These are phyloP conservation scores for Hanseniaspora hatyaiensis DNA, from an alignment of 805 yeast species.

Conservation along the genomic window DNA sequence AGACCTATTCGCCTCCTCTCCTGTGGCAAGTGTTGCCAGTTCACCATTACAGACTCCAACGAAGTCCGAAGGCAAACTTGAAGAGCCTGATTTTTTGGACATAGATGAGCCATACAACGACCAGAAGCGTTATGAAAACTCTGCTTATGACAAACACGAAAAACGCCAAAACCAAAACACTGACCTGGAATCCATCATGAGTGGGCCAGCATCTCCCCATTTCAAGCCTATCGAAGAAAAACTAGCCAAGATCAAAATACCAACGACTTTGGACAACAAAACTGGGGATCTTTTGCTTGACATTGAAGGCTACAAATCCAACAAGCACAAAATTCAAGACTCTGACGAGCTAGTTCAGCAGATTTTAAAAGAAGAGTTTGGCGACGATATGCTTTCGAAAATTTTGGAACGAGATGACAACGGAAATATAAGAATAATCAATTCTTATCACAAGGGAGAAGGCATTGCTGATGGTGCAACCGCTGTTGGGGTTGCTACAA, in stretches of 20 bases:
- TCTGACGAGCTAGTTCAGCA: conserved; percentile 67
- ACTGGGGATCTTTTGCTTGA: conserved; percentile 77
- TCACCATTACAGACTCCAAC: conserved; percentile 41
- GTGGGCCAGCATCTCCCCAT: conserved; percentile 16
- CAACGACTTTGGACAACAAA: conserved; percentile 73
- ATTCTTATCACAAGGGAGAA: conserved; percentile 14
- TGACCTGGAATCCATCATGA: not conserved
- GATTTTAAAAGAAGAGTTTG: conserved; percentile 66
- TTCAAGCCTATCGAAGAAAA: conserved; percentile 44
- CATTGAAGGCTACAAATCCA: conserved; percentile 91
- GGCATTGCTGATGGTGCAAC: too few species aligned
- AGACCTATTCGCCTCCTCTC: conserved; percentile 65
- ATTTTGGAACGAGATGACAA: conserved; percentile 47
- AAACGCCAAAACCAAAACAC: conserved; percentile 5
- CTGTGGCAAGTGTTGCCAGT: conserved; percentile 56
- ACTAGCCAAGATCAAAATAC: conserved; percentile 63
- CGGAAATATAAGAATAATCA: conserved; percentile 53
- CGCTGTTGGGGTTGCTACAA: too few species aligned
- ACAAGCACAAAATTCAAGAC: conserved; percentile 59
- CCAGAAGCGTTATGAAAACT: too few species aligned
- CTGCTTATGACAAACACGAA: not conserved
- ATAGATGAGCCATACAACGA: conserved; percentile 20
- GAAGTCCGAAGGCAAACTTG: conserved; percentile 17
- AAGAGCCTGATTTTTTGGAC: conserved; percentile 30
- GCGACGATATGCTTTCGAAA: conserved; percentile 34